Evolutionary conservation across 2,329 filamentous ascomycete genomes (phyloP).

Genomic region (Pseudogymnoascus sp.): DNA sequence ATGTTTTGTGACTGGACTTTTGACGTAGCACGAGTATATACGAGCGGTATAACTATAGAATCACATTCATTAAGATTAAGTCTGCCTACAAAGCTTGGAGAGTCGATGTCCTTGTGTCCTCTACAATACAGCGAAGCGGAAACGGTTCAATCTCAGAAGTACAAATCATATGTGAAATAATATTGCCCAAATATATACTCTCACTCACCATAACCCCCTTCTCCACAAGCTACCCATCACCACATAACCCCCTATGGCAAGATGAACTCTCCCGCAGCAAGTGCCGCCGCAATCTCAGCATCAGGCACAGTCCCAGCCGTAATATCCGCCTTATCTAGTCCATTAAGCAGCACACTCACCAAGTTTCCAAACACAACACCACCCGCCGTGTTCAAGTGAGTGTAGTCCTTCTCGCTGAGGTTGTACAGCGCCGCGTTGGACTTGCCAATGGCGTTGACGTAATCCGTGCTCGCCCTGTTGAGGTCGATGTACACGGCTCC

Average conservation of each 20-base stretch:
- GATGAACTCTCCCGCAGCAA: conserved; percentile 14
- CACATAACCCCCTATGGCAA: neutral
- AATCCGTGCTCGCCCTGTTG: conserved; percentile 35
- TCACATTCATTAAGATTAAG: neutral
- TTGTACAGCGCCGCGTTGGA: conserved; percentile 36
- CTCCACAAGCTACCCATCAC: neutral
- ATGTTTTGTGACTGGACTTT: neutral
- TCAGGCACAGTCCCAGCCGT: conserved; percentile 11
- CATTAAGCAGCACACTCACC: conserved; percentile 32
- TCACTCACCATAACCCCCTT: neutral
- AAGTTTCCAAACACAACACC: conserved; percentile 39
- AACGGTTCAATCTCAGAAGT: neutral
- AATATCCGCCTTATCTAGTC: conserved; percentile 13
- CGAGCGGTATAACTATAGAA: neutral
- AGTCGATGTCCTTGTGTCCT: neutral
- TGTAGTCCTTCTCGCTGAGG: conserved; percentile 36
- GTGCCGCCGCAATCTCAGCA: conserved; percentile 13
- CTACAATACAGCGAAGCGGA: neutral
- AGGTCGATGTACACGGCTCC: conserved; percentile 34
- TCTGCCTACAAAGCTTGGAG: neutral
- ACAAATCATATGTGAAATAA: neutral
- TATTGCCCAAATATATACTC: neutral
- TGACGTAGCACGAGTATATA: neutral
- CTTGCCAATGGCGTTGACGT: conserved; percentile 39
- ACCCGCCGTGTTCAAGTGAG: conserved; percentile 39